Percentiles rank a stretch among this genome's conserved stretches.
These are phyloP conservation scores for Sextonia rubra DNA, from an alignment of 164 flowering plant species.

Conservation along the genomic window DNA sequence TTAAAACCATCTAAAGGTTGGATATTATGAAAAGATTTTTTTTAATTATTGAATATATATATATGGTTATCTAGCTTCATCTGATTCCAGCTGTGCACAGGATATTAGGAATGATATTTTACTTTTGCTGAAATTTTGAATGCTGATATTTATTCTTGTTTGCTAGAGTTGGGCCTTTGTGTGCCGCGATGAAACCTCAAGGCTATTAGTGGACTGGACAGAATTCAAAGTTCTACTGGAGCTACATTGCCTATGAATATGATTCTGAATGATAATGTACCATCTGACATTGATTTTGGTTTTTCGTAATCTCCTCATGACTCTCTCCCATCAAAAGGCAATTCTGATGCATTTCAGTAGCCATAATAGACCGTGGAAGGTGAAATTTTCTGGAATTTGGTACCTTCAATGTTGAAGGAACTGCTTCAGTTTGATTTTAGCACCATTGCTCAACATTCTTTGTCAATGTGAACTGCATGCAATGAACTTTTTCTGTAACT, in stretches of 20 bases:
- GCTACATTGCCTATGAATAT: neutral
- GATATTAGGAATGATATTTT: neutral
- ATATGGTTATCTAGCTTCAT: neutral
- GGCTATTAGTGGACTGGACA: neutral
- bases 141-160: neutral
- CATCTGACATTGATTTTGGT: neutral
- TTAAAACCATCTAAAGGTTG: no score
- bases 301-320: neutral
- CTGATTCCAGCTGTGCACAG: neutral
- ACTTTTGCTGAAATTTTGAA: neutral
- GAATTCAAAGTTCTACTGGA: neutral
- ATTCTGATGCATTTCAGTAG: neutral
- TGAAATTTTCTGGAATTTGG: neutral
- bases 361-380: neutral
- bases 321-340: neutral
- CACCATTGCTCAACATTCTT: neutral
- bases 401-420: neutral
- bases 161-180: neutral
- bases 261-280: neutral
- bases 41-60: no score
- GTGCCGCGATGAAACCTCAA: constrained; percentile 4
- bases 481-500: neutral
- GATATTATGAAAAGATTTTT: no score
- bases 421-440: neutral
- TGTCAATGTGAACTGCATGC: neutral